Evolutionary conservation across 495 filamentous ascomycete species (phyloP).

Genomic region (Neurospora sp.): DNA sequence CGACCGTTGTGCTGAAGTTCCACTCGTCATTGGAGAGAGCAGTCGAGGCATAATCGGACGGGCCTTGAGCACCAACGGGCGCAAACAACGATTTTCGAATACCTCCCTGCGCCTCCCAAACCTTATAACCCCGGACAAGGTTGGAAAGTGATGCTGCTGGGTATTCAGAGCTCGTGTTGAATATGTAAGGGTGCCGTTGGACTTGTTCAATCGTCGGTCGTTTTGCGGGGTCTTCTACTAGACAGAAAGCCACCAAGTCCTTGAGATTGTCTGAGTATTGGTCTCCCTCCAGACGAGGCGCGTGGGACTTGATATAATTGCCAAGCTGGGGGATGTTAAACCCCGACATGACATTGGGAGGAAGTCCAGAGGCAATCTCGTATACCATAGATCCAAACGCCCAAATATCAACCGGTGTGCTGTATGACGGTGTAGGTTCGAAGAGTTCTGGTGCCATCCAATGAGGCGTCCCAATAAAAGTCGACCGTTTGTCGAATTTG

Average conservation of each 20-base stretch:
- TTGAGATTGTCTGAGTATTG: conserved; percentile 66
- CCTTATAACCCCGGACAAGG: conserved; percentile 70
- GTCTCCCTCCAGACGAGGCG: conserved; percentile 65
- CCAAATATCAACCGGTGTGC: conserved; percentile 83
- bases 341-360: conserved; percentile 53
- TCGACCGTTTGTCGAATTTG: conserved; percentile 75
- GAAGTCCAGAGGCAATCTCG: conserved; percentile 83
- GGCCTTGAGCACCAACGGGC: conserved; percentile 58
- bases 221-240: conserved; percentile 62
- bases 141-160: conserved; percentile 59
- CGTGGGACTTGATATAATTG: conserved; percentile 48
- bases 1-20: conserved; percentile 86
- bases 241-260: conserved; percentile 67
- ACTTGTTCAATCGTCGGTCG: conserved; percentile 63
- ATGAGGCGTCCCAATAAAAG: conserved; percentile 88
- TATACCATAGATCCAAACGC: conserved; percentile 84
- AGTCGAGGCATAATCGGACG: conserved; percentile 30
- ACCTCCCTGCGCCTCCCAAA: conserved; percentile 80
- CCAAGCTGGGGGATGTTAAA: conserved; percentile 45
- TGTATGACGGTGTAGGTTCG: conserved; percentile 43
- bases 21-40: conserved; percentile 57
- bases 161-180: conserved; percentile 52
- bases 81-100: conserved; percentile 75
- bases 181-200: conserved; percentile 54
- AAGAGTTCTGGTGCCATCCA: conserved; percentile 97